phyloP scores from a whole-genome alignment of 495 filamentous ascomycete species.

The Penicillium ochrochloron region DNA sequence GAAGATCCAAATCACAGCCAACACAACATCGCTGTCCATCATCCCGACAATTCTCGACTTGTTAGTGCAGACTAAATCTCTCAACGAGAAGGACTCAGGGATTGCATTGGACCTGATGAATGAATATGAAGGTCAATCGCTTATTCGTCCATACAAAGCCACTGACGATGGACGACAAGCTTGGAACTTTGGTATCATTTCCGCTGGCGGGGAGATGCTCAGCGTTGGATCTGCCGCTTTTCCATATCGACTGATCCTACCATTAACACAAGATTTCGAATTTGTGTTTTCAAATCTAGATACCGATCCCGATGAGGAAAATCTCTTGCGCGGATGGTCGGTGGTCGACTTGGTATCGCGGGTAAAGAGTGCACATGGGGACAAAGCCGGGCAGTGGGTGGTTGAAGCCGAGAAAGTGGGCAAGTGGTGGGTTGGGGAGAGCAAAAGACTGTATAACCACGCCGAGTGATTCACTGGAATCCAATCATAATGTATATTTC shows the following conservation, averaged over 20 bases:
- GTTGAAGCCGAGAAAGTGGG: slow-evolving; percentile 41
- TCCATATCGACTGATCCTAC: slow-evolving; percentile 43
- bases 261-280: slow-evolving; percentile 37
- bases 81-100: slow-evolving; percentile 27
- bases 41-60: slow-evolving; percentile 50
- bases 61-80: slow-evolving; percentile 39
- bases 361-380: slow-evolving; percentile 31
- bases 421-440: slow-evolving; percentile 42
- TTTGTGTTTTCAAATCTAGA: slow-evolving; percentile 43
- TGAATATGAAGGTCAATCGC: slow-evolving; percentile 48
- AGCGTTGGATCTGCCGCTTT: slow-evolving; percentile 39
- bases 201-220: slow-evolving; percentile 44
- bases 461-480: background rate
- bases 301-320: slow-evolving; percentile 32
- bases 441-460: slow-evolving; percentile 26
- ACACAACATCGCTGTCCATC: slow-evolving; percentile 42
- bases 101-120: slow-evolving; percentile 39
- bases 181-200: slow-evolving; percentile 50
- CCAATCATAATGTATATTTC: background rate
- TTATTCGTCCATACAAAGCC: slow-evolving; percentile 33
- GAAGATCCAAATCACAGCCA: slow-evolving; percentile 36
- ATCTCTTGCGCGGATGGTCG: slow-evolving; percentile 26
- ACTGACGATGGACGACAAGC: slow-evolving; percentile 28
- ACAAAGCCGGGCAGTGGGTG: slow-evolving; percentile 40
- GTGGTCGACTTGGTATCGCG: slow-evolving; percentile 28